Conservation (phyloP, 352 stramenopile genomes). For the Peronospora belbahrii region DNA sequence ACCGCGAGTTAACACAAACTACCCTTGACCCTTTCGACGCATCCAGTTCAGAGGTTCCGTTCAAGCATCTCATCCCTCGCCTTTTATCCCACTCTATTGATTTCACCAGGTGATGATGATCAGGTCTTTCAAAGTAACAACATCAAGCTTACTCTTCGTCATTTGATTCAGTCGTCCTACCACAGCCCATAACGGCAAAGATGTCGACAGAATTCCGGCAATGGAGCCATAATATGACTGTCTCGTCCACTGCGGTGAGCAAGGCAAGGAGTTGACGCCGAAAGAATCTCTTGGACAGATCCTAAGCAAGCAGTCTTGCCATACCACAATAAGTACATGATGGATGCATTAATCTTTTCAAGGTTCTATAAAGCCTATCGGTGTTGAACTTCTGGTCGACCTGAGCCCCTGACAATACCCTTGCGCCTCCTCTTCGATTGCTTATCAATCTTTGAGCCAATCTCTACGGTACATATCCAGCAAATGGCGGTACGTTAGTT, state of each 20-base stretch:
- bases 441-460: no score
- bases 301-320: no score
- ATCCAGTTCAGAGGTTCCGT: background rate
- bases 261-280: no score
- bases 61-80: background rate
- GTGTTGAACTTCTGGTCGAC: no score
- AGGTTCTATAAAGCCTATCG: no score
- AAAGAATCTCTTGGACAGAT: no score
- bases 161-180: background rate
- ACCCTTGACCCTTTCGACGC: background rate
- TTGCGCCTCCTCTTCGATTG: no score
- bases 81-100: background rate
- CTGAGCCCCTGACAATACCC: no score
- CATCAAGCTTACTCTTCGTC: background rate
- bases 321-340: no score
- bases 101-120: background rate
- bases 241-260: no score
- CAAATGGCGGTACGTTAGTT: background rate
- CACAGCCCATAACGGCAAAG: background rate
- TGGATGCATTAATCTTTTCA: no score
- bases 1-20: background rate
- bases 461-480: background rate
- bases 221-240: background rate
- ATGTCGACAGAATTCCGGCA: background rate
- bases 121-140: background rate